Percentiles rank a stretch among this genome's conserved stretches.
These are phyloP conservation scores for Xanthoconium separans DNA, from an alignment of 1,284 basidiomycete species.

Conservation along the genomic window DNA sequence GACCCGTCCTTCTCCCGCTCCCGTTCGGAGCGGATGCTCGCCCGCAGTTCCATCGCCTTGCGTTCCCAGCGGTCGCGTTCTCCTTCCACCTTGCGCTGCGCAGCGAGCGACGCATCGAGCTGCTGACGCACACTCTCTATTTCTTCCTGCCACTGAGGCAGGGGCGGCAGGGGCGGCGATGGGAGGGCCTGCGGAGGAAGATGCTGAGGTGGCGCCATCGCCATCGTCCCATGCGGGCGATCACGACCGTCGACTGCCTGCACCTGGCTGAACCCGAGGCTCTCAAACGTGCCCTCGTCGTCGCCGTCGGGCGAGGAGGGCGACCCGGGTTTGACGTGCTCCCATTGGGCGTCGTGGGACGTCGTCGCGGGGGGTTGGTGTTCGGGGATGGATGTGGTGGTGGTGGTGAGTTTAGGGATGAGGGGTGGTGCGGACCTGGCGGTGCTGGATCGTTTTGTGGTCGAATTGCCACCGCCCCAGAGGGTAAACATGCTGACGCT, in stretches of 20 bases:
- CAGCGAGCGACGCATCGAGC: conserved; percentile 7
- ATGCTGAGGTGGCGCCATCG: neutral
- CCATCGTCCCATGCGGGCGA: neutral
- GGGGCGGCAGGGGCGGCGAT: neutral
- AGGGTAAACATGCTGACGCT: conserved; percentile 3
- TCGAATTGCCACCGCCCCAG: conserved; percentile 12
- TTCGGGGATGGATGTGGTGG: conserved; percentile 5
- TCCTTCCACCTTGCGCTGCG: conserved; percentile 17
- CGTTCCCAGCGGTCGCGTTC: conserved; percentile 23
- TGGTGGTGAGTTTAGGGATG: conserved; percentile 25
- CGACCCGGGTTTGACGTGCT: conserved; percentile 20
- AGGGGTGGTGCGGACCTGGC: conserved; percentile 19
- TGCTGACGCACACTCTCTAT: conserved; percentile 4
- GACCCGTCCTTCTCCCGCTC: conserved; percentile 15
- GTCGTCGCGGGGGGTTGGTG: conserved; percentile 2
- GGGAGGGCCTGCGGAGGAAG: neutral
- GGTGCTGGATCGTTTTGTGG: conserved; percentile 18
- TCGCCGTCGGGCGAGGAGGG: conserved; percentile 21
- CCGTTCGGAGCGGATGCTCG: conserved; percentile 9
- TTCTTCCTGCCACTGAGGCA: conserved; percentile 15
- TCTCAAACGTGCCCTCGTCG: conserved; percentile 20
- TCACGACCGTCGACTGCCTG: neutral
- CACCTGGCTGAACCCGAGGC: conserved; percentile 19
- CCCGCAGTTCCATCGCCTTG: conserved; percentile 19
- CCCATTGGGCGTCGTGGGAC: conserved; percentile 24